Base-by-base conservation (phyloP, 768 basidiomycete species). In the Suillus sp. region DNA sequence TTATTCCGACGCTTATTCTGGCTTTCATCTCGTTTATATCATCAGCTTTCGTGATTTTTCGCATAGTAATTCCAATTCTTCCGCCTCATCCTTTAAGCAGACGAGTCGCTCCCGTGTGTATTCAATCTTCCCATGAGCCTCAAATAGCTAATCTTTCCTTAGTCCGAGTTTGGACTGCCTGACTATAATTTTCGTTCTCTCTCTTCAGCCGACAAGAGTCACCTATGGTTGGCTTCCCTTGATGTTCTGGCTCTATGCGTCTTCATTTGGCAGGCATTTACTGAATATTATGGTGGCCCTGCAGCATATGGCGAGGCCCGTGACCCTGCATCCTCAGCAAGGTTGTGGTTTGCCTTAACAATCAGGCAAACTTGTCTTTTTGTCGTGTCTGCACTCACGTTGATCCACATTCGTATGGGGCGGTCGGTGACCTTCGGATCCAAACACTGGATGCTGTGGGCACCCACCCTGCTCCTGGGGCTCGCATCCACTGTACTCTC, bases 101-200 rank as follows among this genome's bases (percentile, higher is more conserved):
- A 78, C 86, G 87, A 70, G 88, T 90, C 71, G 81, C 86, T 73
- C 89, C 90, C 59, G 90, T 91, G 70, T 64, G 86, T 80, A 47
- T 20, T 38, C 50, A 50, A 30, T 59, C 8, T 40, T 20, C 16
- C 8, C 18, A 57, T 25, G 43, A 27, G 25, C 60, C 18, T 62
- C 64, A 20, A 64, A 38, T 62, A 50, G 63, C 55, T 65, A 7
- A 67, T 60, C 62, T 71, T 64, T 65, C 37, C 18, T 38, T 72
- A 92, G 90, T 83, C 89, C 68, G 88, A 90, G 78, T 91, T 90
- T 73, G 88, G 88, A 65, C 81, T 89, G 63, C 89, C 88, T 65
- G 86, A 86, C 71, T 71, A 66, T 51, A 71, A 70, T 57, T 89
- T 86, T 74, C 81, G 81, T 67, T 83, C 84, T 18, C 81, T 92